phyloP scores from a whole-genome alignment of 345 rosid genomes.

The Corymbia maculata region DNA sequence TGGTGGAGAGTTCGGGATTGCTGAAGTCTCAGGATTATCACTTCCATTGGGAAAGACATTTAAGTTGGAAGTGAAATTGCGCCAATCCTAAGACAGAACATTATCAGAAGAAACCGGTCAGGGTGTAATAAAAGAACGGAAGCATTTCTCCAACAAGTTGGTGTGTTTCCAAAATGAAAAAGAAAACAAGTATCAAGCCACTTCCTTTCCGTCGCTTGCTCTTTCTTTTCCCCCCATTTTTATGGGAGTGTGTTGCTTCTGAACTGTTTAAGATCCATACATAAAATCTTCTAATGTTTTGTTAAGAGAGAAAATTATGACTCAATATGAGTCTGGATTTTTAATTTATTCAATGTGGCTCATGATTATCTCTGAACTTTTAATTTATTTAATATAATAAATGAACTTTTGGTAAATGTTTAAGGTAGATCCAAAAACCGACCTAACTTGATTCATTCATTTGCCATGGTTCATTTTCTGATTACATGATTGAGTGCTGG shows the following conservation, averaged over 20 bases:
- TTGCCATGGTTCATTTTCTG: too few species aligned
- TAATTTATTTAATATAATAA: too few species aligned
- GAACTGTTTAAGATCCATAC: background rate
- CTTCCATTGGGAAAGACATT: slow-evolving; percentile 32
- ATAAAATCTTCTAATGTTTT: background rate
- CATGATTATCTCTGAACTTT: rapidly evolving
- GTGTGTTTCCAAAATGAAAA: background rate
- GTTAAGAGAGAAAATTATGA: background rate
- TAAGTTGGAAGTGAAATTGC: slow-evolving; percentile 17
- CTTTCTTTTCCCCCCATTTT: background rate
- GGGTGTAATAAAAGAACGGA: background rate
- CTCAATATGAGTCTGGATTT: too few species aligned
- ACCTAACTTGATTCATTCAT: too few species aligned
- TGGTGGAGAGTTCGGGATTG: background rate
- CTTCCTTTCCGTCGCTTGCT: background rate
- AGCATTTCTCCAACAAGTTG: background rate
- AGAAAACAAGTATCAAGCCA: background rate
- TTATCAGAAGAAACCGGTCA: background rate
- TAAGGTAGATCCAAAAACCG: too few species aligned
- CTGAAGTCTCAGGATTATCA: background rate
- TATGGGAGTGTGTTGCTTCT: background rate
- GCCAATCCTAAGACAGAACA: background rate
- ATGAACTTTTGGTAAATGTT: too few species aligned
- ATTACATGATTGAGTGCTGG: too few species aligned
- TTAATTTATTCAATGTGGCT: too few species aligned